These are phyloP conservation scores for Leucocoprinus sp. DNA, from an alignment of 768 basidiomycete genomes.

Conservation along the genomic window DNA sequence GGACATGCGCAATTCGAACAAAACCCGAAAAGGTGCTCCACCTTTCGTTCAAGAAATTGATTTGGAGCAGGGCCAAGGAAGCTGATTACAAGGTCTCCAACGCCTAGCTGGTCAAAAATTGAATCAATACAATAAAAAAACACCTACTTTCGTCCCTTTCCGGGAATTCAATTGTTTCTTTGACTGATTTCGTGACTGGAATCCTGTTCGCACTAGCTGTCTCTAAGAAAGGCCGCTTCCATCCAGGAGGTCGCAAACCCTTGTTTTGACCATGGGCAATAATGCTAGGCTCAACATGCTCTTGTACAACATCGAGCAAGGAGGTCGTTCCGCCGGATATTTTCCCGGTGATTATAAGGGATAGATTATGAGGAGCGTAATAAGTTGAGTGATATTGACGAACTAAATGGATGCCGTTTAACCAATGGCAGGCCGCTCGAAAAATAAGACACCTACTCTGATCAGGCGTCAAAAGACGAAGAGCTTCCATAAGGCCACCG, in stretches of 20 bases:
- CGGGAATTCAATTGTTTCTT: conserved; percentile 81
- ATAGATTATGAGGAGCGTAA: conserved; percentile 92
- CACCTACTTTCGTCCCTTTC: conserved; percentile 83
- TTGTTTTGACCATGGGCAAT: conserved; percentile 64
- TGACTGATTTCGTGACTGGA: conserved; percentile 41
- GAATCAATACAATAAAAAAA: neutral
- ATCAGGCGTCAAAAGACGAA: conserved; percentile 77
- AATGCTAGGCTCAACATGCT: conserved; percentile 76
- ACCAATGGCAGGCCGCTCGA: neutral
- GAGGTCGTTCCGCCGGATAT: conserved; percentile 67
- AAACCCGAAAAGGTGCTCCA: conserved; percentile 14
- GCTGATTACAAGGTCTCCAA: conserved; percentile 75
- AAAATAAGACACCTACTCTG: conserved; percentile 52
- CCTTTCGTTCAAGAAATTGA: conserved; percentile 67
- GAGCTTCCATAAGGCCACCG: conserved; percentile 88
- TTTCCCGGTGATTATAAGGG: conserved; percentile 84
- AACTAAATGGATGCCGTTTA: conserved; percentile 41
- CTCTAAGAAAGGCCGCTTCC: conserved; percentile 94
- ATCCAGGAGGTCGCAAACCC: conserved; percentile 66
- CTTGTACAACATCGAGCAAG: conserved; percentile 75
- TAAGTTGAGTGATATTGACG: conserved; percentile 81
- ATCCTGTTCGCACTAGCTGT: conserved; percentile 62
- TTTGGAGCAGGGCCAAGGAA: conserved; percentile 74
- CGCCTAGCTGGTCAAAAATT: conserved; percentile 24
- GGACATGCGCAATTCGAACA: neutral